Percentiles rank a stretch among this genome's conserved stretches.
phyloP scores from a whole-genome alignment of 2,329 filamentous ascomycete species.

The Trichoderma brevicompactum region DNA sequence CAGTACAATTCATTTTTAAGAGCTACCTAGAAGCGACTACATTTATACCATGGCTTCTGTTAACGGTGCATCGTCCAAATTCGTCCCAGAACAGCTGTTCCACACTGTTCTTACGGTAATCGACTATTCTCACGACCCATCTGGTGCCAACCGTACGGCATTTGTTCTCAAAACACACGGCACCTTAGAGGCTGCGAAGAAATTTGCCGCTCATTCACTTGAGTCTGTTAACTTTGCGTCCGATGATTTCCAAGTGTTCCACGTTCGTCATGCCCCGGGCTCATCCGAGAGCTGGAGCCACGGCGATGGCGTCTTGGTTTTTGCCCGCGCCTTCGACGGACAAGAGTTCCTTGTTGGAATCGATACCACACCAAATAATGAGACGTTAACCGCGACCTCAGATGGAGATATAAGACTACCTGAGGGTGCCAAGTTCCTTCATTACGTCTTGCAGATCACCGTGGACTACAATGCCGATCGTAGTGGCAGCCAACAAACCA shows the following conservation, averaged over 20 bases:
- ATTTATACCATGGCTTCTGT: conserved; percentile 6
- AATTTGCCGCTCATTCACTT: conserved; percentile 41
- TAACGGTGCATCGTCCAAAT: background rate
- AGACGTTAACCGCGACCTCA: conserved; percentile 33
- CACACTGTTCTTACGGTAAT: conserved; percentile 45
- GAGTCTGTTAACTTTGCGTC: conserved; percentile 42
- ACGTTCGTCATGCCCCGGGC: conserved; percentile 30
- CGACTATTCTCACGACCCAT: conserved; percentile 36
- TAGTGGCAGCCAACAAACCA: conserved; percentile 40
- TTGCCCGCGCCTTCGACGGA: conserved; percentile 43
- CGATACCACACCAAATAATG: conserved; percentile 46
- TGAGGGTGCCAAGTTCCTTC: conserved; percentile 39
- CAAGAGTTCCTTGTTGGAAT: conserved; percentile 46
- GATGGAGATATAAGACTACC: conserved; percentile 35
- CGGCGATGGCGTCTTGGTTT: conserved; percentile 46
- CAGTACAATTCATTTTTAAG: background rate
- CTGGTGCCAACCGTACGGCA: conserved; percentile 37
- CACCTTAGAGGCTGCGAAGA: conserved; percentile 44
- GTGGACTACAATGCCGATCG: conserved; percentile 48
- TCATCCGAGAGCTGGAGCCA: conserved; percentile 42
- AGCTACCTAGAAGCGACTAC: background rate
- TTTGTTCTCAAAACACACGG: conserved; percentile 48
- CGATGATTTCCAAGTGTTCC: conserved; percentile 45
- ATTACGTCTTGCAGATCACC: conserved; percentile 50
- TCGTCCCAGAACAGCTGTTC: conserved; percentile 41